Percentiles rank a stretch among this genome's conserved stretches.
These are phyloP conservation scores for Ochetophila trinervis DNA, from an alignment of 306 rosid species.

Conservation along the genomic window DNA sequence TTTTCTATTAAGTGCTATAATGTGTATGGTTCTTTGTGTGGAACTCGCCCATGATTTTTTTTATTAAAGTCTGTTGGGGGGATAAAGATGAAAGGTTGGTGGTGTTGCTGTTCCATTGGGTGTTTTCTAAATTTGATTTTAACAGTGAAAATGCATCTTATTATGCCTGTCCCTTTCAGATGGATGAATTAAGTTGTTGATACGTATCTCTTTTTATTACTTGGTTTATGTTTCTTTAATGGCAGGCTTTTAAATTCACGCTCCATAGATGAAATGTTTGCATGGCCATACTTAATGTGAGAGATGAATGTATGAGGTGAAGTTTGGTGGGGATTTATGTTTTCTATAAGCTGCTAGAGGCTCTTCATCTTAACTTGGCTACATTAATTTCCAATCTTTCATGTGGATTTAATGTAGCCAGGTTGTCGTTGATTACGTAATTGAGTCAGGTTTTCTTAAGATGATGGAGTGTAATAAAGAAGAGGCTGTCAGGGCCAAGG, in stretches of 20 bases:
- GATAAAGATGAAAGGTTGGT: no score
- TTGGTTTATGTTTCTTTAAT: no score
- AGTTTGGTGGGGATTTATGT: conserved; percentile 10
- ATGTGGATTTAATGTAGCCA: conserved; percentile 28
- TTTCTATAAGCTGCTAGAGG: conserved; percentile 15
- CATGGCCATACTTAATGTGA: conserved; percentile 31
- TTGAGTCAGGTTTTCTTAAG: conserved; percentile 31
- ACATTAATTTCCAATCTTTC: neutral
- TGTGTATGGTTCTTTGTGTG: neutral
- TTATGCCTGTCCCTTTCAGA: no score
- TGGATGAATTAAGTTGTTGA: no score
- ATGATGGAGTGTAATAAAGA: conserved; percentile 87
- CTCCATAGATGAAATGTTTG: conserved; percentile 16
- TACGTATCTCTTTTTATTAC: no score
- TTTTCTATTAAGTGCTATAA: neutral
- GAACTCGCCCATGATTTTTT: neutral
- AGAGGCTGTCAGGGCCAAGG: conserved; percentile 91
- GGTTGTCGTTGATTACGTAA: conserved; percentile 15
- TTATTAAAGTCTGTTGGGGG: no score
- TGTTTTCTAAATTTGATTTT: no score
- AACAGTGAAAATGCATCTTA: no score
- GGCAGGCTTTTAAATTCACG: no score
- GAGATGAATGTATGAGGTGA: conserved; percentile 7
- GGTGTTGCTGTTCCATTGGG: no score
- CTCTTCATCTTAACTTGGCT: conserved; percentile 13